Percentiles rank a stretch among this genome's conserved stretches.
Conservation (phyloP, 306 rosid genomes). For the Corylus avellana region DNA sequence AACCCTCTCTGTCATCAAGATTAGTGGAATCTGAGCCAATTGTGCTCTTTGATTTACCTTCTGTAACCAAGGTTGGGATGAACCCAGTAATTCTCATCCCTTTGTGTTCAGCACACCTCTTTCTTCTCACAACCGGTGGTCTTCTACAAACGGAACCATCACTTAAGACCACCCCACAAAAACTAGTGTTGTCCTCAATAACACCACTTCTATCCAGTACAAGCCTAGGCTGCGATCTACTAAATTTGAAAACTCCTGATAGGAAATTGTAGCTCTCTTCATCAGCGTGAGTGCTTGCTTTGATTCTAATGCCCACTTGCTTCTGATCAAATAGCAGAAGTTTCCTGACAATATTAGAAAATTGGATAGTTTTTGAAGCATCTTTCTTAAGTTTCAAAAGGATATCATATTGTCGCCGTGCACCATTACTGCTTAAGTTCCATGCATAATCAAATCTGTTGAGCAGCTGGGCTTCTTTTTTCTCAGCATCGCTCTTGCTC, state of each 20-base stretch:
- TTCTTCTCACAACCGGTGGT: slow-evolving; percentile 64
- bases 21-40: slow-evolving; percentile 5
- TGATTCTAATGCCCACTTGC: slow-evolving; percentile 65
- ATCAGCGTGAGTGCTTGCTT: slow-evolving; percentile 42
- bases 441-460: slow-evolving; percentile 82
- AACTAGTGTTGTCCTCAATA: slow-evolving; percentile 33
- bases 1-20: slow-evolving; percentile 12
- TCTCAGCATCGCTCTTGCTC: slow-evolving; percentile 56
- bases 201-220: slow-evolving; percentile 32
- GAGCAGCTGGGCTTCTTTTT: slow-evolving; percentile 68
- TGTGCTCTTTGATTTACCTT: slow-evolving; percentile 25
- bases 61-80: not conserved
- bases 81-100: slow-evolving; percentile 56
- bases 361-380: slow-evolving; percentile 40
- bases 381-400: slow-evolving; percentile 47
- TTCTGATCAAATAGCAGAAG: slow-evolving; percentile 60
- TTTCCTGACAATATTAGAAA: slow-evolving; percentile 40
- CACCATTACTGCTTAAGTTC: slow-evolving; percentile 65
- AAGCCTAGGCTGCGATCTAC: slow-evolving; percentile 60
- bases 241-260: slow-evolving; percentile 58
- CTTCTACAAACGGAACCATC: slow-evolving; percentile 60
- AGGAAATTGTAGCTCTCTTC: slow-evolving; percentile 47
- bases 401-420: slow-evolving; percentile 61
- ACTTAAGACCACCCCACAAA: slow-evolving; percentile 60
- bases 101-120: slow-evolving; percentile 78